Evolutionary conservation across 2,329 filamentous ascomycete species (phyloP), one percentile per base, ranked within the genome.

Genomic region (Xylariaceae sp.): DNA sequence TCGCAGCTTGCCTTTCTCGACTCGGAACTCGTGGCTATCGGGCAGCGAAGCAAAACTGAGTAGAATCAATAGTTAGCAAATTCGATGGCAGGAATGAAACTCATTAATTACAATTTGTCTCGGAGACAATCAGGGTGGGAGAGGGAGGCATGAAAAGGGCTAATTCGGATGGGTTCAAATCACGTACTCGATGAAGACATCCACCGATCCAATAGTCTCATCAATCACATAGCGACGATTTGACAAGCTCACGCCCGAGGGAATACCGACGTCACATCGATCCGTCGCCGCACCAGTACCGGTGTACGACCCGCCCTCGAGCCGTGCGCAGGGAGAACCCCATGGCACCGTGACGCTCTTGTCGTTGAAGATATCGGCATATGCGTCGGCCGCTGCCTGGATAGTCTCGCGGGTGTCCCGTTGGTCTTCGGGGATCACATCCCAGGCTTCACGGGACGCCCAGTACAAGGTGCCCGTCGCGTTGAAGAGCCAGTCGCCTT

Each of bases 401-500:
- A 71, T 66, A 1, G 60, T 63, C 11, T 56, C 65, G 38, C 68
- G 63, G 9, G 58, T 55, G 47, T 68, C 66, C 4, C 66, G 62
- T 46, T 66, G 54, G 39, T 49, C 61, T 36, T 62, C 62, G 7
- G 65, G 58, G 48, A 70, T 66, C 22, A 59, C 58, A 32, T 55
- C 56, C 68, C 68, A 71, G n/a, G 54, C 49, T 59, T 70, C 67
- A n/a, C 56, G 60, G 6, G 60, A 55, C 5, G 66, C 63, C 58
- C 66, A 69, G 51, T 65, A 65, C 42, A 65, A 59, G 14, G 67
- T 69, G 18, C 59, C 59, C 2, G 67, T 60, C 10, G 67, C 66
- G 47, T 70, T 68, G 58, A 71, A 71, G n/a, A 68, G 61, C 68
- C 68, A 71, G 58, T 69, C 66, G 35, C 66, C 67, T 44, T 51